These are phyloP conservation scores for Umbilicaria muhlenbergii DNA, from an alignment of 495 filamentous ascomycete genomes.

Conservation along the genomic window DNA sequence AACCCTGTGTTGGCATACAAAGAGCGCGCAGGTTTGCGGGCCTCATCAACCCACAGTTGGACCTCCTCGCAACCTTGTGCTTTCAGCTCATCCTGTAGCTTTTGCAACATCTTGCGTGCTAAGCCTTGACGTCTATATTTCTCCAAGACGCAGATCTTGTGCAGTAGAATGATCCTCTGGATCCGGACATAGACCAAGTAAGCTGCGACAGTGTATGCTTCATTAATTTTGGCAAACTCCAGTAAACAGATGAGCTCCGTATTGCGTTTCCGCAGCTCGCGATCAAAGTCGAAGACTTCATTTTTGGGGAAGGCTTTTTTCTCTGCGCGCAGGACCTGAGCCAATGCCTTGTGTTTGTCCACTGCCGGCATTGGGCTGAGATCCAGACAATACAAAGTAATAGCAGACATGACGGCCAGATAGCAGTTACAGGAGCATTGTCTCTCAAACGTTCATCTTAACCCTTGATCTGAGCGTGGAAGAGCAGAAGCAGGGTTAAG, in stretches of 20 bases:
- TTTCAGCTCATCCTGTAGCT: conserved; percentile 29
- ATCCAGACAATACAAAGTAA: neutral
- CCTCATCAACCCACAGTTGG: conserved; percentile 46
- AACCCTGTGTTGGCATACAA: conserved; percentile 37
- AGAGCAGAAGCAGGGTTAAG: too few relatives aligned
- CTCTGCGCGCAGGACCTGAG: conserved; percentile 32
- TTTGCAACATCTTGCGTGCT: conserved; percentile 32
- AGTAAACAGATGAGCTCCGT: conserved; percentile 34
- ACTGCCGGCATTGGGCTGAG: neutral
- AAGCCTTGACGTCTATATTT: conserved; percentile 36
- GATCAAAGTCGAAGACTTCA: conserved; percentile 37
- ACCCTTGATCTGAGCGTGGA: too few relatives aligned
- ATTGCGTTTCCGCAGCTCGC: conserved; percentile 40
- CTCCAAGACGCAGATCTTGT: conserved; percentile 43
- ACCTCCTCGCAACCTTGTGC: conserved; percentile 38
- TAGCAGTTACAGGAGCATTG: too few relatives aligned
- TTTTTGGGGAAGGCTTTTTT: conserved; percentile 42
- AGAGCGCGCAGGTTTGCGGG: conserved; percentile 29
- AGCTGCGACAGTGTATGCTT: conserved; percentile 20
- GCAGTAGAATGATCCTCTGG: conserved; percentile 34
- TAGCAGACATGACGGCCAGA: conserved; percentile 3
- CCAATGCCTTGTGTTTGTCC: conserved; percentile 6
- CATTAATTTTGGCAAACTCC: conserved; percentile 7
- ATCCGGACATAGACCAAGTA: conserved; percentile 40
- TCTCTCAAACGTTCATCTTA: too few relatives aligned